A percentile compares a stretch with the other conserved stretches of the same genome.
Conservation (phyloP, 306 rosid genomes). For the Calophaca sinica region DNA sequence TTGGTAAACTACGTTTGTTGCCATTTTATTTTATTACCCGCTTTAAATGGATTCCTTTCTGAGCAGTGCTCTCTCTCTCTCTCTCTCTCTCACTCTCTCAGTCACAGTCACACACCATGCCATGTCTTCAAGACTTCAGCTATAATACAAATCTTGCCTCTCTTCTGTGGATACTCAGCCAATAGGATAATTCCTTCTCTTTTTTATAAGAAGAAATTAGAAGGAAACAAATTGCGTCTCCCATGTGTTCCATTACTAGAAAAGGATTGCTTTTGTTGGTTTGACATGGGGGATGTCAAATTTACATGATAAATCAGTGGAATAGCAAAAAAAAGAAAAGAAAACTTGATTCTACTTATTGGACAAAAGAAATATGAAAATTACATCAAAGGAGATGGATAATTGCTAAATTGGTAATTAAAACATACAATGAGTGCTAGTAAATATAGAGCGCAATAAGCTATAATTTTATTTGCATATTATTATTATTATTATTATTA, state of each 20-base stretch:
- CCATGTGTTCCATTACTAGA: neutral
- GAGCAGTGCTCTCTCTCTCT: conserved; percentile 41
- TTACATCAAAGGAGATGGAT: no score
- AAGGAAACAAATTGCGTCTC: conserved; percentile 8
- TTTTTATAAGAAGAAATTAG: conserved; percentile 22
- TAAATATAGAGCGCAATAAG: no score
- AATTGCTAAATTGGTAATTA: no score
- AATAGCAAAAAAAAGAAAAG: neutral
- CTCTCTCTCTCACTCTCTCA: neutral
- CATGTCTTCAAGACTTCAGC: conserved; percentile 33
- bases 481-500: no score
- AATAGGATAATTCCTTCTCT: conserved; percentile 32
- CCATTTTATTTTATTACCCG: conserved; percentile 39
- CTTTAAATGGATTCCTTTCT: conserved; percentile 55
- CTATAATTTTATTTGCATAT: no score
- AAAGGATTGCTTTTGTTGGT: neutral
- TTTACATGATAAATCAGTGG: neutral
- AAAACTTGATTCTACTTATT: neutral
- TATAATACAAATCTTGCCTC: conserved; percentile 51
- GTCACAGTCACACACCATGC: neutral
- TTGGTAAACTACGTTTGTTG: conserved; percentile 65
- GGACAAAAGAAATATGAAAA: no score
- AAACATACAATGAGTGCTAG: no score
- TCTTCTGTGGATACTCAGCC: neutral
- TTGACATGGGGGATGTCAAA: neutral